These are phyloP conservation scores for Eutrema japonicum DNA, from an alignment of 345 rosid species.

Conservation along the genomic window DNA sequence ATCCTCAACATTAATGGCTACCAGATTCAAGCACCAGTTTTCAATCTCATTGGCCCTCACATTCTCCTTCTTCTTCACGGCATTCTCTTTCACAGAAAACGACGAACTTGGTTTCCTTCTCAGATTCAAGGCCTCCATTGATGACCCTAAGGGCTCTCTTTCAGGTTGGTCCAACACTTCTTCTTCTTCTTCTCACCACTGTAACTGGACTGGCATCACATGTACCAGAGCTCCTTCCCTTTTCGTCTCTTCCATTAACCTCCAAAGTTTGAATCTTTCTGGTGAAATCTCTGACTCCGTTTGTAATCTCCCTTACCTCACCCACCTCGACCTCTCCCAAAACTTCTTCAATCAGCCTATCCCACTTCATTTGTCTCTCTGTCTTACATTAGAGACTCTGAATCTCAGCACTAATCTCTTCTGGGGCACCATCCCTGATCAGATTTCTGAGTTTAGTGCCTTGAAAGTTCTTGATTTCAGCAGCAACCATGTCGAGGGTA, in stretches of 20 bases:
- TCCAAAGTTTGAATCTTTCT: conserved; percentile 84
- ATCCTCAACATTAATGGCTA: conserved; percentile 60
- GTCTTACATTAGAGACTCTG: conserved; percentile 67
- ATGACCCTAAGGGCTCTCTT: conserved; percentile 71
- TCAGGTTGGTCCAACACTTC: conserved; percentile 70
- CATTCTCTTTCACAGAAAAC: conserved; percentile 58
- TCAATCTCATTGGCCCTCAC: conserved; percentile 53
- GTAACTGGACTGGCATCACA: conserved; percentile 89
- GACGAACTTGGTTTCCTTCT: conserved; percentile 66
- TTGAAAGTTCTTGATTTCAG: conserved; percentile 70
- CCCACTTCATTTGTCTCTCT: conserved; percentile 74
- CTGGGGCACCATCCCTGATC: conserved; percentile 83
- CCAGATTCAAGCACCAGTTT: conserved; percentile 43
- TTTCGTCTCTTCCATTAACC: conserved; percentile 67
- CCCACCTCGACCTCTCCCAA: conserved; percentile 72
- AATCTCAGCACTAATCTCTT: conserved; percentile 76
- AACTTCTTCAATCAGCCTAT: conserved; percentile 84
- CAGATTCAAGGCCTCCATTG: conserved; percentile 68
- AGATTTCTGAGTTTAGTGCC: conserved; percentile 60
- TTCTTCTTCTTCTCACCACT: conserved; percentile 54
- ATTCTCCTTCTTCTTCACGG: conserved; percentile 44
- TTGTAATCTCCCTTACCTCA: conserved; percentile 63
- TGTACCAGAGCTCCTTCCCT: conserved; percentile 61
- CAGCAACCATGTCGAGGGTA: conserved; percentile 78
- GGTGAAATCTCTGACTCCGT: conserved; percentile 82